Evolutionary conservation across 768 basidiomycete genomes (phyloP).

Genomic region (Erythrobasidium yunnanense): DNA sequence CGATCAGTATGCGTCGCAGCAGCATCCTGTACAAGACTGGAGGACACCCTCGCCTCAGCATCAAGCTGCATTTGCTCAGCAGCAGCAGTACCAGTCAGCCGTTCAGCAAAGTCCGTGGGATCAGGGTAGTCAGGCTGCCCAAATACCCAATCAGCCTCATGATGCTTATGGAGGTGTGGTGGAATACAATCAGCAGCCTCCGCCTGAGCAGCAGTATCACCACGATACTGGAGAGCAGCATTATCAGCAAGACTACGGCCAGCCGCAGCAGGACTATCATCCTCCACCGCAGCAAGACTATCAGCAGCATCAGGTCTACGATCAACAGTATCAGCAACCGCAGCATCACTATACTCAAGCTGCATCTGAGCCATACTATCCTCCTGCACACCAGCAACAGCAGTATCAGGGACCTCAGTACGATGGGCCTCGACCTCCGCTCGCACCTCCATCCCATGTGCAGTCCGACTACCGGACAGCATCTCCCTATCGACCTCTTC

Average conservation of each 20-base stretch:
- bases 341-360: no score
- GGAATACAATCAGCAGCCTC: not conserved
- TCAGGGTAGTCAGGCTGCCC: not conserved
- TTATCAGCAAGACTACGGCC: not conserved
- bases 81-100: no score
- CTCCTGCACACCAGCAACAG: no score
- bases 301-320: not conserved
- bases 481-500: slow-evolving; percentile 11
- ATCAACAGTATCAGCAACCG: not conserved
- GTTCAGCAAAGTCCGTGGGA: not conserved
- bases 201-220: not conserved
- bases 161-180: not conserved
- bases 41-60: not conserved
- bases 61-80: not conserved
- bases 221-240: no score
- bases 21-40: not conserved
- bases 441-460: not conserved
- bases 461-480: slow-evolving; percentile 7
- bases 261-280: not conserved
- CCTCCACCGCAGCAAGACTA: not conserved
- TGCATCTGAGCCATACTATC: no score
- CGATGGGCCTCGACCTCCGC: not conserved
- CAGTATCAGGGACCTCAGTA: no score
- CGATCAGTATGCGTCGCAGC: not conserved
- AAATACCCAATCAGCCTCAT: not conserved